phyloP scores from a whole-genome alignment of 495 filamentous ascomycete species.

The Neurospora sp. region DNA sequence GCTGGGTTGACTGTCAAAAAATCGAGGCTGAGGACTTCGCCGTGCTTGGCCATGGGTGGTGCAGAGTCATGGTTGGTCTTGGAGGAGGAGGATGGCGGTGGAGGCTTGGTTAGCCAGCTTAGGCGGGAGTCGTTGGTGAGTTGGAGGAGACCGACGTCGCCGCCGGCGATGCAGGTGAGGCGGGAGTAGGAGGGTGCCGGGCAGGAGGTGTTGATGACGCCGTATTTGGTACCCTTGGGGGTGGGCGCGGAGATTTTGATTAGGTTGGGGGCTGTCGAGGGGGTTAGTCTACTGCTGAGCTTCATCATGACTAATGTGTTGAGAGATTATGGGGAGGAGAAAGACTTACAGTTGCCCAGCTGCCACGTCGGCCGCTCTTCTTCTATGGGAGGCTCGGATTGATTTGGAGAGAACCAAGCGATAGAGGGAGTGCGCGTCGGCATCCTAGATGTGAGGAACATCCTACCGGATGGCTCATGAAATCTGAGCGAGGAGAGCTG shows the following conservation, averaged over 20 bases:
- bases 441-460: constrained; percentile 19
- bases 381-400: neutral
- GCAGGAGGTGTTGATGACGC: constrained; percentile 5
- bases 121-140: constrained; percentile 1
- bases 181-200: constrained; percentile 10
- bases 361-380: constrained; percentile 6
- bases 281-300: neutral
- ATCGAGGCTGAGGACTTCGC: constrained; percentile 19
- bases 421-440: neutral
- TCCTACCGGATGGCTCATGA: constrained; percentile 11
- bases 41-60: constrained; percentile 1
- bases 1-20: constrained; percentile 16
- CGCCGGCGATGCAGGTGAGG: constrained; percentile 21
- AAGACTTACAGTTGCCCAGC: constrained; percentile 2
- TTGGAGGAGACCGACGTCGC: constrained; percentile 18
- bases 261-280: neutral
- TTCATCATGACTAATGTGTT: neutral
- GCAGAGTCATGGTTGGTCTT: neutral
- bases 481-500: constrained; percentile 22
- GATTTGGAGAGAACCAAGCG: constrained; percentile 4
- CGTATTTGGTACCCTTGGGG: neutral
- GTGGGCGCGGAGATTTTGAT: neutral
- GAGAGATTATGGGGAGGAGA: too few relatives aligned
- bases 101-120: constrained; percentile 5
- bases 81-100: neutral